phyloP scores from a whole-genome alignment of 2,329 filamentous ascomycete species.

The Scedosporium apiospermum region DNA sequence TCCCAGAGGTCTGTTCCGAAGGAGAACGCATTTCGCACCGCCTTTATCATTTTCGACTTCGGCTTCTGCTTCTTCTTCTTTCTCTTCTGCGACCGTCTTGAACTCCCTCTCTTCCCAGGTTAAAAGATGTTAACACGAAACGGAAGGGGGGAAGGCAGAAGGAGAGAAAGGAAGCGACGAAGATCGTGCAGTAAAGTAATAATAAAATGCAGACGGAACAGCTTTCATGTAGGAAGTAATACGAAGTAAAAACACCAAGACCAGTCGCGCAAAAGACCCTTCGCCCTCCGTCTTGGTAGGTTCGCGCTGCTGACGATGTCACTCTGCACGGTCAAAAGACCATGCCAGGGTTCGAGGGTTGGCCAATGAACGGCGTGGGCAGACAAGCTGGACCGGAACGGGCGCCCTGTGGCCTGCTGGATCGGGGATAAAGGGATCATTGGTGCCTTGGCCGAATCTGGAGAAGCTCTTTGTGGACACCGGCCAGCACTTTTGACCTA shows the following conservation, averaged over 20 bases:
- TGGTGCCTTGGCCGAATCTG: not conserved
- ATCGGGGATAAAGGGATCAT: not conserved
- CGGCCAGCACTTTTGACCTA: too few relatives aligned
- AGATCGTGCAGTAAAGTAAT: too few relatives aligned
- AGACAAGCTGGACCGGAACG: not conserved
- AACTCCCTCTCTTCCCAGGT: too few relatives aligned
- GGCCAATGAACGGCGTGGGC: not conserved
- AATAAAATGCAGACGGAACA: not conserved
- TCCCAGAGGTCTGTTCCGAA: constrained; percentile 37
- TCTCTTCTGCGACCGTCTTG: too few relatives aligned
- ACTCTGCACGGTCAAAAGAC: not conserved
- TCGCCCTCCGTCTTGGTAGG: not conserved
- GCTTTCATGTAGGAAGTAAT: too few relatives aligned
- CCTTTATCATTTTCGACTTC: not conserved
- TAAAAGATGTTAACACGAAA: not conserved
- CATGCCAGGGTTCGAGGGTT: not conserved
- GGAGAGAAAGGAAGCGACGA: not conserved
- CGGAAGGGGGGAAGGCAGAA: not conserved
- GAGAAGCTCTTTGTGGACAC: too few relatives aligned
- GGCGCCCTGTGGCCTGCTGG: not conserved
- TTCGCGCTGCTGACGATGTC: not conserved
- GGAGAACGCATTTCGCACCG: constrained; percentile 21
- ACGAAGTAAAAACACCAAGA: too few relatives aligned
- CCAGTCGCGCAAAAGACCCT: not conserved
- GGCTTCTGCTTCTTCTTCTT: not conserved